Evolutionary conservation across 192 early-diverging fungal species (phyloP).

Genomic region (Phycomyces blakesleeanus): DNA sequence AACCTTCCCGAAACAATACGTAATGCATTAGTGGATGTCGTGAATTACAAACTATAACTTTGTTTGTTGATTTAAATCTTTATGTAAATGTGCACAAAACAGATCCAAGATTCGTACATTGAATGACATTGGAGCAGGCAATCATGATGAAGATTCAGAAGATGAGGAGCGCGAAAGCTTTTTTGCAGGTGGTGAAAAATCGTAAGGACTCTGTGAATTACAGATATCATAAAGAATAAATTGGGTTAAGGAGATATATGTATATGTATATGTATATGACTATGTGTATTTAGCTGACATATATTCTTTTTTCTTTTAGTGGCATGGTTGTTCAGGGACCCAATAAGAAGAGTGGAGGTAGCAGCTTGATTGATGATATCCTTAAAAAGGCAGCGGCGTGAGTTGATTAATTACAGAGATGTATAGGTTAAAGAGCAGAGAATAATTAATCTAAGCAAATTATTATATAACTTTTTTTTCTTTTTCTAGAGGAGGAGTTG

Average conservation of each 20-base stretch:
- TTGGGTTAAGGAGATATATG: too few relatives aligned
- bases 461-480: too few relatives aligned
- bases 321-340: conserved; percentile 50
- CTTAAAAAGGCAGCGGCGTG: conserved; percentile 73
- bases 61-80: too few relatives aligned
- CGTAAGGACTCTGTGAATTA: too few relatives aligned
- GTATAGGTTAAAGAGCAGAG: neutral
- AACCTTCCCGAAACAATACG: neutral
- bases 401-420: conserved; percentile 3
- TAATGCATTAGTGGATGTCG: neutral
- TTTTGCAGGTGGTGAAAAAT: conserved; percentile 94
- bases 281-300: too few relatives aligned
- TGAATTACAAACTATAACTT: neutral
- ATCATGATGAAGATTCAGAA: conserved; percentile 32
- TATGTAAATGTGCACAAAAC: neutral
- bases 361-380: conserved; percentile 70
- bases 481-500: conserved; percentile 19
- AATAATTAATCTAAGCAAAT: too few relatives aligned
- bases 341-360: conserved; percentile 37
- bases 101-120: conserved; percentile 43
- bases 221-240: too few relatives aligned
- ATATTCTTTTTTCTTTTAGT: conserved; percentile 42
- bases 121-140: conserved; percentile 35
- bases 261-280: too few relatives aligned
- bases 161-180: conserved; percentile 65